These are phyloP conservation scores for Corymbia calophylla DNA, from an alignment of 441 rosid species.

Conservation along the genomic window DNA sequence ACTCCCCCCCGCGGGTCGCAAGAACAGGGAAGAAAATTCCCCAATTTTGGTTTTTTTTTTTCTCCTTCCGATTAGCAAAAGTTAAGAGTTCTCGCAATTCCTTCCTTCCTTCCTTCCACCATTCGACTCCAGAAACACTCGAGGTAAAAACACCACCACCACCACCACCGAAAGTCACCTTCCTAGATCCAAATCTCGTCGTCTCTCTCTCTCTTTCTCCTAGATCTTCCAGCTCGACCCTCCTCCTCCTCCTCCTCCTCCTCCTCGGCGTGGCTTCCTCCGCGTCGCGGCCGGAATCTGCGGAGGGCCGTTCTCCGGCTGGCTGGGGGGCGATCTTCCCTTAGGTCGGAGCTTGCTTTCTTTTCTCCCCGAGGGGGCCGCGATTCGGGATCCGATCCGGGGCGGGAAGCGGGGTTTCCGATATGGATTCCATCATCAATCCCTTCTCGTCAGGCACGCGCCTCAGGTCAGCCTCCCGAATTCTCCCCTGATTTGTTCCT, in stretches of 20 bases:
- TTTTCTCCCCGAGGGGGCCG: background rate
- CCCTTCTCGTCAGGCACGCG: slow-evolving; percentile 99
- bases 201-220: background rate
- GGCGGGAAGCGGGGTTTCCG: slow-evolving; percentile 4
- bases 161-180: background rate
- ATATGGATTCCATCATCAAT: slow-evolving; percentile 73
- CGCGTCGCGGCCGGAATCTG: background rate
- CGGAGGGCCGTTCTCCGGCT: background rate
- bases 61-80: background rate
- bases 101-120: background rate
- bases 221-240: background rate
- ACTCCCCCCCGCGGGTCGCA: background rate
- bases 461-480: slow-evolving; percentile 46
- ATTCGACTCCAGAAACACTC: background rate
- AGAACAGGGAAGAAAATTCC: background rate
- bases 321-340: background rate
- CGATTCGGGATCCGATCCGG: slow-evolving; percentile 32
- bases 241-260: background rate
- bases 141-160: background rate
- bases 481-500: background rate
- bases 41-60: too few relatives aligned
- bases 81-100: background rate
- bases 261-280: background rate
- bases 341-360: background rate
- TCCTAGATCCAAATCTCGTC: background rate